Conservation (phyloP, 2,329 filamentous ascomycete genomes). For the Clarireedia paspali region DNA sequence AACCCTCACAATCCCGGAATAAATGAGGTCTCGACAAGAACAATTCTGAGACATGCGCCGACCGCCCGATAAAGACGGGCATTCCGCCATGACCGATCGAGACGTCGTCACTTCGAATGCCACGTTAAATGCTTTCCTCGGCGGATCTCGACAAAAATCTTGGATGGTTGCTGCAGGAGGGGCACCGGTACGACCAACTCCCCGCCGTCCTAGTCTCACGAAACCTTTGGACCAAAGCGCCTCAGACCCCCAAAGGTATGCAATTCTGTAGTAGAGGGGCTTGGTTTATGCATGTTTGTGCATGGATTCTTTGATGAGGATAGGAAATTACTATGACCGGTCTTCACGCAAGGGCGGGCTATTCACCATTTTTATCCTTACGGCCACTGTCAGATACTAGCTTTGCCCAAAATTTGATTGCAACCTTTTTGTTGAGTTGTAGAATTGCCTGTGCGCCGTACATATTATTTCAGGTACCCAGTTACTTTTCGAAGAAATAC, state of each 20-base stretch:
- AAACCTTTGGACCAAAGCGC: slow-evolving; percentile 12
- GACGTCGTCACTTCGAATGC: slow-evolving; percentile 30
- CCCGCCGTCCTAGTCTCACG: slow-evolving; percentile 18
- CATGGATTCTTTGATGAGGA: neutral
- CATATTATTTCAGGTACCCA: neutral
- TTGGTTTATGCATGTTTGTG: neutral
- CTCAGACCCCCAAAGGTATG: slow-evolving; percentile 15
- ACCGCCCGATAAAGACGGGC: slow-evolving; percentile 27
- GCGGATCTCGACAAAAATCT: slow-evolving; percentile 26
- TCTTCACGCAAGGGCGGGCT: neutral
- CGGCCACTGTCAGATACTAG: no score
- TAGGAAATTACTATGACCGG: neutral
- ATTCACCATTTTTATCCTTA: no score
- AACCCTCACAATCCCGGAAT: slow-evolving; percentile 9
- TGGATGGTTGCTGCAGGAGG: slow-evolving; percentile 27
- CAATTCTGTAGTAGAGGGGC: neutral
- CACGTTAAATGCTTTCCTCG: slow-evolving; percentile 29
- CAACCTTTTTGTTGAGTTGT: neutral
- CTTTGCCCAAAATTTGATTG: no score
- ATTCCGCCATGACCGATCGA: slow-evolving; percentile 19
- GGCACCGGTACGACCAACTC: slow-evolving; percentile 25
- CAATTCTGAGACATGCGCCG: slow-evolving; percentile 24
- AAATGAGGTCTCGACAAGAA: slow-evolving; percentile 13
- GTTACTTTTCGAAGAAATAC: neutral
- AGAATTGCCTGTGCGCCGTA: neutral